These are phyloP conservation scores for Verticillium dahliae DNA, from an alignment of 2,329 filamentous ascomycete species.

Conservation along the genomic window DNA sequence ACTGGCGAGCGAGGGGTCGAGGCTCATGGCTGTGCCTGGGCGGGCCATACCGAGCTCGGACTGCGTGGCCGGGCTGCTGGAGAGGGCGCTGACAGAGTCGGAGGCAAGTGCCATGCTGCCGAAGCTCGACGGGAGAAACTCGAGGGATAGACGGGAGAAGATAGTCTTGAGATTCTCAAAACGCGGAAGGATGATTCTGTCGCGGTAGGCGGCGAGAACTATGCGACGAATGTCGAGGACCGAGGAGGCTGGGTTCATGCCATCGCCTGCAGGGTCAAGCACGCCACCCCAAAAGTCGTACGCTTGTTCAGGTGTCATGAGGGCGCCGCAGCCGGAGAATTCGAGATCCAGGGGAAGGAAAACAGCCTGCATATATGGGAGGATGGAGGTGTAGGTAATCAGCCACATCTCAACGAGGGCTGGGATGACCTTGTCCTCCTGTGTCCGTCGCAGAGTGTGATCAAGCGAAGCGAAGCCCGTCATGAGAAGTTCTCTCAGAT, in stretches of 20 bases:
- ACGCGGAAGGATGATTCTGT: slow-evolving; percentile 79
- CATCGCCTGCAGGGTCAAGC: slow-evolving; percentile 29
- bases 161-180: slow-evolving; percentile 85
- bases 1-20: slow-evolving; percentile 69
- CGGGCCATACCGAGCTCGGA: slow-evolving; percentile 35
- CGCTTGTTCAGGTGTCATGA: slow-evolving; percentile 73
- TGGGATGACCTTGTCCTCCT: slow-evolving; percentile 84
- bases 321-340: slow-evolving; percentile 74
- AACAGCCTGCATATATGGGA: slow-evolving; percentile 92
- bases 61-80: slow-evolving; percentile 43
- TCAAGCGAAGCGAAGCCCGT: slow-evolving; percentile 84
- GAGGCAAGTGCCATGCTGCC: slow-evolving; percentile 46
- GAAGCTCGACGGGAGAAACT: slow-evolving; percentile 57
- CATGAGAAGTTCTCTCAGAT: slow-evolving; percentile 66
- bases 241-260: slow-evolving; percentile 39
- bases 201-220: slow-evolving; percentile 80
- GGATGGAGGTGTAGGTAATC: slow-evolving; percentile 80
- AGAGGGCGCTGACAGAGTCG: slow-evolving; percentile 38
- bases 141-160: slow-evolving; percentile 82
- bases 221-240: slow-evolving; percentile 83
- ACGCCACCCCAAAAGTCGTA: slow-evolving; percentile 85
- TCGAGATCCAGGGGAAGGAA: slow-evolving; percentile 91
- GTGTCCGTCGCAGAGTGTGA: slow-evolving; percentile 68
- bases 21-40: slow-evolving; percentile 67
- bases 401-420: slow-evolving; percentile 92